Evolutionary conservation across 352 stramenopile species (phyloP).

Genomic region (Phytophthora uliginosa): DNA sequence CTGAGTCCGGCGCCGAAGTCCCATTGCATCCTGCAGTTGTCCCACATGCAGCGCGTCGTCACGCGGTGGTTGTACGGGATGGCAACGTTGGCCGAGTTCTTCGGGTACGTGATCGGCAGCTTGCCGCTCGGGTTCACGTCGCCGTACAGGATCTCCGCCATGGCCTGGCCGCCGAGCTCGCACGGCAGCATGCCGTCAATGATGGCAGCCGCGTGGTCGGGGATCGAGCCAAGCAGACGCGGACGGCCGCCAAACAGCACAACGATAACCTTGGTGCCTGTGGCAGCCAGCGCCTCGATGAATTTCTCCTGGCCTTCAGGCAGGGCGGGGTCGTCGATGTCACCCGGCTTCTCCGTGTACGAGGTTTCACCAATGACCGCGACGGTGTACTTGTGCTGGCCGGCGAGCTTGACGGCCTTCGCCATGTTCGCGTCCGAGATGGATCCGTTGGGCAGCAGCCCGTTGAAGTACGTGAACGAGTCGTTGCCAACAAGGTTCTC

Average conservation of each 20-base stretch:
- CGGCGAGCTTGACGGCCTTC: constrained; percentile 53
- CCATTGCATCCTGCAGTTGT: constrained; percentile 70
- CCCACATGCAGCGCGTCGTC: constrained; percentile 51
- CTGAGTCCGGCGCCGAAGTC: constrained; percentile 74
- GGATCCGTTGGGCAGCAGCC: constrained; percentile 50
- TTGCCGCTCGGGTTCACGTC: constrained; percentile 82
- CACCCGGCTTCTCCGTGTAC: constrained; percentile 87
- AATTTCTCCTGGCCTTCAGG: constrained; percentile 73
- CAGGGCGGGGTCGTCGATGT: constrained; percentile 77
- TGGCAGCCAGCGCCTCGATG: constrained; percentile 62
- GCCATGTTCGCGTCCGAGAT: constrained; percentile 49
- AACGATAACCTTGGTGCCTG: constrained; percentile 77
- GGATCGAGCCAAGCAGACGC: constrained; percentile 70
- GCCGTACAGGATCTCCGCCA: constrained; percentile 86
- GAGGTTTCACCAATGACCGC: constrained; percentile 74
- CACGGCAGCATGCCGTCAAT: constrained; percentile 81
- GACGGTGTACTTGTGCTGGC: constrained; percentile 64
- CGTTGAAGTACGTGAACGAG: constrained; percentile 62
- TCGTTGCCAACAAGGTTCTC: constrained; percentile 33
- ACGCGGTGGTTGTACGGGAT: constrained; percentile 83
- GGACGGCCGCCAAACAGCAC: constrained; percentile 81
- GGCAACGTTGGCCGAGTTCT: constrained; percentile 57
- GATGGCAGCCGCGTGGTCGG: constrained; percentile 64
- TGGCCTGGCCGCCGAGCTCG: constrained; percentile 78
- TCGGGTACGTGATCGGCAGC: constrained; percentile 86